These are phyloP conservation scores for Polygonum maritimum DNA, from an alignment of 148 eudicot genomes.

Conservation along the genomic window DNA sequence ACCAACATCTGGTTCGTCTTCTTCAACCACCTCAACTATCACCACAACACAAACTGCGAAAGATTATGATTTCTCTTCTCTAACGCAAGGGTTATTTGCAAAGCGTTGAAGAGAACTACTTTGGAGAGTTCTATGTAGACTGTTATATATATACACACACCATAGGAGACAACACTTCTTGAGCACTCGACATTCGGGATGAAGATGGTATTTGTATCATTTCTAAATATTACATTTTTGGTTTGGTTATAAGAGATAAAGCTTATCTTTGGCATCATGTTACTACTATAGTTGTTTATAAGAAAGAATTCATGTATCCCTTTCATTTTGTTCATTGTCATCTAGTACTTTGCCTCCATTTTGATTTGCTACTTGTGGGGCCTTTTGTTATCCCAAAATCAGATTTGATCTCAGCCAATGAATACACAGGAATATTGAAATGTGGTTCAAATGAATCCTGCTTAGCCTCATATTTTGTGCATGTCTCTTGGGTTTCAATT, in stretches of 20 bases:
- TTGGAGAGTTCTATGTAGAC: neutral
- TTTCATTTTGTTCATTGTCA: neutral
- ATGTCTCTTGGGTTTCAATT: neutral
- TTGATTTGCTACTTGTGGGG: neutral
- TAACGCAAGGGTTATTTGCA: slow-evolving; percentile 80
- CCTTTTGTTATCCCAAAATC: neutral
- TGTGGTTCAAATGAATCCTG: neutral
- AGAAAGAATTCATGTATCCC: neutral
- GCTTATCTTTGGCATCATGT: neutral
- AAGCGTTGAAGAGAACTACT: slow-evolving; percentile 36
- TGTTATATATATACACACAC: neutral
- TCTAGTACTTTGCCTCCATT: neutral
- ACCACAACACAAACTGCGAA: slow-evolving; percentile 40
- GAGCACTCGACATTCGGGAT: neutral
- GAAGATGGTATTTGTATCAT: neutral
- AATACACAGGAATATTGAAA: neutral
- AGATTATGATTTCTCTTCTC: slow-evolving; percentile 84
- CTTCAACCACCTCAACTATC: slow-evolving; percentile 18
- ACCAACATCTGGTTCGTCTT: slow-evolving; percentile 21
- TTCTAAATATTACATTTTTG: neutral
- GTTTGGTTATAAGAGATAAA: neutral
- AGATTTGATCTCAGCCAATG: neutral
- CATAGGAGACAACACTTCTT: neutral
- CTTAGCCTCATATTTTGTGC: neutral
- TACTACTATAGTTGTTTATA: neutral